Evolutionary conservation across 2,329 filamentous ascomycete species (phyloP).

Genomic region (Pezicula rhizophila): DNA sequence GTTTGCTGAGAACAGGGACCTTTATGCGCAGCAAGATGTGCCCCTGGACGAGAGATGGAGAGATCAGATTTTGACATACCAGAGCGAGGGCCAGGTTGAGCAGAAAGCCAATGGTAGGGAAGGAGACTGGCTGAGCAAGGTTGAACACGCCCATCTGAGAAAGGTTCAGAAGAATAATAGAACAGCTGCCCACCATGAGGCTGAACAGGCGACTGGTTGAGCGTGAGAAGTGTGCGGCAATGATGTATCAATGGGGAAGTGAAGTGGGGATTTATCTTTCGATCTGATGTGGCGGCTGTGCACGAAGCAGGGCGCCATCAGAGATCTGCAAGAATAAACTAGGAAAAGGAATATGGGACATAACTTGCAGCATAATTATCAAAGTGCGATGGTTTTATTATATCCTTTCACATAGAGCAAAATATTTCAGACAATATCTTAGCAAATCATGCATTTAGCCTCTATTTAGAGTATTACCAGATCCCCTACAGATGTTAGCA

Average conservation of each 20-base stretch:
- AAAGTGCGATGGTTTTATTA: no score
- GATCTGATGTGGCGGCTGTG: no score
- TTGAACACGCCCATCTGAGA: background rate
- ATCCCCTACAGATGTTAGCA: constrained; percentile 40
- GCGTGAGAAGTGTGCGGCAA: no score
- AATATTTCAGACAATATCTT: background rate
- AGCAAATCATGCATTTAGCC: constrained; percentile 38
- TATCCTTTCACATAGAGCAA: background rate
- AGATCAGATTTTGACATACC: background rate
- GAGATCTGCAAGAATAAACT: no score
- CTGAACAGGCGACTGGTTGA: no score
- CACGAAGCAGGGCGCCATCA: no score
- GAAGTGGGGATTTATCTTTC: no score
- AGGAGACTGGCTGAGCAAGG: background rate
- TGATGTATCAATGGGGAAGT: no score
- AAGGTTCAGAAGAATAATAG: background rate
- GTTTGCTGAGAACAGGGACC: constrained; percentile 3
- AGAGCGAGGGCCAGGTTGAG: background rate
- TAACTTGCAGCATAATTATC: no score
- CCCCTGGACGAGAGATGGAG: constrained; percentile 3
- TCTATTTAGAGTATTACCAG: constrained; percentile 78
- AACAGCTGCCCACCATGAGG: no score
- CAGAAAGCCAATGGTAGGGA: background rate
- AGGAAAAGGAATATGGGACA: no score
- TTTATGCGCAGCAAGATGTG: constrained; percentile 5